Evolutionary conservation across 495 filamentous ascomycete species (phyloP), one percentile per base, ranked within the genome.

Genomic region (Trichoderma orchidacearum): DNA sequence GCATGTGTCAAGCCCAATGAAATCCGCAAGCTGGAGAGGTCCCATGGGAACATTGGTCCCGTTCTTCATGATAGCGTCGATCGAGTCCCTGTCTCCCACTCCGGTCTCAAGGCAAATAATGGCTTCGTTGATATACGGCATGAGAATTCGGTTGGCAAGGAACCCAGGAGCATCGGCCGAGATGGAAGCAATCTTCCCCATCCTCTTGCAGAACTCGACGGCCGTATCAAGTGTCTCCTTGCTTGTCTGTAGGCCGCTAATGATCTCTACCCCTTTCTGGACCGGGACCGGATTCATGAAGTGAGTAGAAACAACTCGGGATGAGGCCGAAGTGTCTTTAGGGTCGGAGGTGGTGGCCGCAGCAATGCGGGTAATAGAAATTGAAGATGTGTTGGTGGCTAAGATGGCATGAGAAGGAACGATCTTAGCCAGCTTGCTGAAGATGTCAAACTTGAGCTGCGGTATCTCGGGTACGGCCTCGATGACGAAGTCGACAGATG

Each of bases 221-320:
- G 92, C 89, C 4, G 85, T 85, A 6, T 86, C 85, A 28, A 95
- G 70, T 0, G 94, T 97, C 41, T 80, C 77, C 59, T 81, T 64
- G 13, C 87, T 92, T 6, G 93, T 99, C 68, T 99, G 93, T 38
- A 99, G 74, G 21, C 89, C 94, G 23, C 84, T 80, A 63, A 99
- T 97, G 57, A 99, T 95, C 74, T 99, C 93, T 5, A 99, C 93
- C 50, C 93, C 93, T 70, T 95, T 96, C 66, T 96, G 94, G 3
- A 99, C 72, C 1, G 93, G 94, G 0, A 99, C 93, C 0, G 93
- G 93, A 75, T 99, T 99, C 93, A 99, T 99, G 73, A 99, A 99
- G 70, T 99, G 93, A 51, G 94, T 97, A 53, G 87, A 87, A 51
- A 99, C 82, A 1, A 99, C 93, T 36, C 94, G 84, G 28, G 89